Evolutionary conservation across 805 yeast genomes (phyloP).

Genomic region (Ogataea pignaliae): DNA sequence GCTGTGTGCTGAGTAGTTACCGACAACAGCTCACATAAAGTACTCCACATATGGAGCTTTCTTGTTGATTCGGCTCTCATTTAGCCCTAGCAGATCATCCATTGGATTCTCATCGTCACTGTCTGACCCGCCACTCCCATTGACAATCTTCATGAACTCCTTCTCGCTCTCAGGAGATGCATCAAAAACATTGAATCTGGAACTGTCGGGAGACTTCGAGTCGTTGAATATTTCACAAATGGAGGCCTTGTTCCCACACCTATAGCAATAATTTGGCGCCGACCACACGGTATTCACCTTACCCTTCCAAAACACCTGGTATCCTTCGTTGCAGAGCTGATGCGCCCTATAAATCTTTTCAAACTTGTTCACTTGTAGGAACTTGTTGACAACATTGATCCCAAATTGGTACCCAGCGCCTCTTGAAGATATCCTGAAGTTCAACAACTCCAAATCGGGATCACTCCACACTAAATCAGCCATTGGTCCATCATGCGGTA

Average conservation of each 20-base stretch:
- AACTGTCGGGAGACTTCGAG: constrained; percentile 58
- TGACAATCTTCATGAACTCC: constrained; percentile 41
- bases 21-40: constrained; percentile 27
- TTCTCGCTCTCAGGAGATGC: constrained; percentile 92
- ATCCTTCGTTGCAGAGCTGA: constrained; percentile 95
- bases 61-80: constrained; percentile 20
- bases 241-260: constrained; percentile 98
- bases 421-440: constrained; percentile 85
- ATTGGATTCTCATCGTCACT: constrained; percentile 6
- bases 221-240: constrained; percentile 72
- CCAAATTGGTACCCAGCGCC: constrained; percentile 99
- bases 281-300: constrained; percentile 96
- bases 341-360: constrained; percentile 88
- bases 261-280: constrained; percentile 95
- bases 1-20: not conserved
- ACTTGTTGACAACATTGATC: constrained; percentile 80
- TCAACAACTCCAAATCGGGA: constrained; percentile 79
- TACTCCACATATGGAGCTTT: constrained; percentile 39
- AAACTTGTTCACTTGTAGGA: constrained; percentile 71
- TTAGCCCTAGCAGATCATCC: constrained; percentile 11
- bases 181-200: constrained; percentile 83
- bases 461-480: constrained; percentile 99
- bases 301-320: constrained; percentile 85
- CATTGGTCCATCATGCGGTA: constrained; percentile 99
- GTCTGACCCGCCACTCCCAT: constrained; percentile 26